Evolutionary conservation across 495 filamentous ascomycete species (phyloP).

Genomic region (Cercophora newfieldiana): DNA sequence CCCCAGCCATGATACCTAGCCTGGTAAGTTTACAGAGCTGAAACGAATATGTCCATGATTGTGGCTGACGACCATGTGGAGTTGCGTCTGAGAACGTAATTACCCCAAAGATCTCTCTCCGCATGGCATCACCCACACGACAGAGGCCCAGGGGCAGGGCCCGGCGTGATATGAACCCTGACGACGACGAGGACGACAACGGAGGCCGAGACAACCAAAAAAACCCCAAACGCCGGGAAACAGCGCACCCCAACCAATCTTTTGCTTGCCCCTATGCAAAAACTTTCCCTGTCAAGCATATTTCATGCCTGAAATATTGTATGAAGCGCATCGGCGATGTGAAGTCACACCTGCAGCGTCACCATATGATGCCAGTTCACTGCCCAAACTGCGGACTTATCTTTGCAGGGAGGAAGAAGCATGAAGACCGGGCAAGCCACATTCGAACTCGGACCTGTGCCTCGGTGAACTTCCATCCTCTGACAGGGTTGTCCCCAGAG

Average conservation of each 20-base stretch:
- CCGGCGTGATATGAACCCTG: neutral
- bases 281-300: neutral
- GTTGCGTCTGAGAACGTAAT: neutral
- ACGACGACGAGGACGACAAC: neutral
- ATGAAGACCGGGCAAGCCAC: neutral
- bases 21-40: too few relatives aligned
- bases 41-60: too few relatives aligned
- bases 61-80: neutral
- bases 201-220: neutral
- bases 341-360: neutral
- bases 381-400: neutral
- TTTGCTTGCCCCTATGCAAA: slow-evolving; percentile 2
- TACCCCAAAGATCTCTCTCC: neutral
- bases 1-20: too few relatives aligned
- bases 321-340: slow-evolving; percentile 8
- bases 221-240: neutral
- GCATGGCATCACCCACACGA: neutral
- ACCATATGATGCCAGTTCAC: neutral
- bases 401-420: neutral
- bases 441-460: neutral
- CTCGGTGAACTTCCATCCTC: neutral
- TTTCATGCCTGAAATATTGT: neutral
- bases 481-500: neutral
- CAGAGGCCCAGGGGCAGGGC: neutral
- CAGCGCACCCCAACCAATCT: neutral